phyloP scores from a whole-genome alignment of 371 early-diverging fungal species.

The Quaeritorhiza haematococci region DNA sequence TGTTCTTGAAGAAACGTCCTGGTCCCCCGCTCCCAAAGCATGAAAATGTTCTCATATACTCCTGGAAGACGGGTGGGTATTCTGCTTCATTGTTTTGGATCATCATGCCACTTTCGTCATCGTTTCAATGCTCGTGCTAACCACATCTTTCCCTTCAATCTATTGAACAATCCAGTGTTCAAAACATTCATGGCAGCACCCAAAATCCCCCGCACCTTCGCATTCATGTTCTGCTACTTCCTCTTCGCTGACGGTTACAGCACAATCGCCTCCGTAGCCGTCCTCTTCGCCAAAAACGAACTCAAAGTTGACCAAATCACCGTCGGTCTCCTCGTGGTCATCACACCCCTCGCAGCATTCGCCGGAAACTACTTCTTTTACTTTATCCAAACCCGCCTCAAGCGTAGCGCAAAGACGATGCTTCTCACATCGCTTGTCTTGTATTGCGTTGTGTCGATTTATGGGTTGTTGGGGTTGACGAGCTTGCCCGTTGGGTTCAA shows the following conservation, averaged over 20 bases:
- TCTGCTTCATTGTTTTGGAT: background rate
- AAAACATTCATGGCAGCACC: background rate
- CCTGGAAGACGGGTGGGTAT: background rate
- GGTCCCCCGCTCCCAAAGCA: constrained; percentile 1
- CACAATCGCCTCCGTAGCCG: background rate
- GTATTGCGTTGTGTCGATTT: constrained; percentile 1
- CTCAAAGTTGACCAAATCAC: constrained; percentile 1
- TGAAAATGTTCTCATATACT: background rate
- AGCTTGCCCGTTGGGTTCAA: constrained; percentile 6
- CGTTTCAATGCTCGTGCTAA: background rate
- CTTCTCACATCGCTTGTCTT: background rate
- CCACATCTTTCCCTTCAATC: background rate
- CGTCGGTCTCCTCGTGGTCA: constrained; percentile 19
- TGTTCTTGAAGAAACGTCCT: background rate
- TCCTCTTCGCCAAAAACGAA: background rate
- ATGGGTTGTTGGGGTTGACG: constrained; percentile 7
- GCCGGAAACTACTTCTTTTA: constrained; percentile 14
- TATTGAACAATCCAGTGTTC: background rate
- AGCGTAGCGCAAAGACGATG: constrained; percentile 3
- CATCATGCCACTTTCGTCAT: background rate
- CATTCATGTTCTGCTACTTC: background rate
- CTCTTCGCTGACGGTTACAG: background rate
- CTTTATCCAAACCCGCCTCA: background rate
- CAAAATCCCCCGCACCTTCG: background rate
- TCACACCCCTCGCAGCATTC: constrained; percentile 21